phyloP scores from a whole-genome alignment of 768 basidiomycete genomes.

The Paxillus involutus region DNA sequence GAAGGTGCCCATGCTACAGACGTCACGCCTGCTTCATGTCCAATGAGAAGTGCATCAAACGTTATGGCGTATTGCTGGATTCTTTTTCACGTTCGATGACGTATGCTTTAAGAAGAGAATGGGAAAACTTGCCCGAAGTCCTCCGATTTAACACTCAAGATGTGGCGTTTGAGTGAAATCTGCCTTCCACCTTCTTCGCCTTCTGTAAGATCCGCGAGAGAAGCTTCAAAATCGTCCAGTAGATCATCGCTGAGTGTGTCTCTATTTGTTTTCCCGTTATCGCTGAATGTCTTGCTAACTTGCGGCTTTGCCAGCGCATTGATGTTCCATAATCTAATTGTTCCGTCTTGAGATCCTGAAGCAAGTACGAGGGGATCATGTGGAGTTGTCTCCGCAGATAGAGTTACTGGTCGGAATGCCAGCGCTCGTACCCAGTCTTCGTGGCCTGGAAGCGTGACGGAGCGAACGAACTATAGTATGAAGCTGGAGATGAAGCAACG shows the following conservation, averaged over 20 bases:
- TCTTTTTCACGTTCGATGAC: constrained; percentile 27
- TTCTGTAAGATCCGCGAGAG: constrained; percentile 68
- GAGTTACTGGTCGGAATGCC: constrained; percentile 50
- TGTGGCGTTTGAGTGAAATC: constrained; percentile 86
- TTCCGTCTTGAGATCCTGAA: constrained; percentile 93
- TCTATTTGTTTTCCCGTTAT: constrained; percentile 17
- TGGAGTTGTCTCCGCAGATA: constrained; percentile 11
- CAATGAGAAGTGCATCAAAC: constrained; percentile 91
- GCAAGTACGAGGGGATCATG: constrained; percentile 68
- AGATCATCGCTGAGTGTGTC: constrained; percentile 63
- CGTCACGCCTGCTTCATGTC: constrained; percentile 94
- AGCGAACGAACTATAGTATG: constrained; percentile 52
- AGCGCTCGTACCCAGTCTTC: constrained; percentile 94
- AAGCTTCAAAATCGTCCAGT: constrained; percentile 85
- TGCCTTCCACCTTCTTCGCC: constrained; percentile 79
- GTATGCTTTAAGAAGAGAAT: constrained; percentile 23
- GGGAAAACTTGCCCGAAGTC: constrained; percentile 16
- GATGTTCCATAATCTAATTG: constrained; percentile 91
- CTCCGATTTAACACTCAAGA: constrained; percentile 61
- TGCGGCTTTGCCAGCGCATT: constrained; percentile 42
- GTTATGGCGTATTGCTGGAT: constrained; percentile 68
- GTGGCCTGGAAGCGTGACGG: constrained; percentile 72
- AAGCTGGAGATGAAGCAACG: background rate
- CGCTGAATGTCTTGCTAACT: constrained; percentile 7
- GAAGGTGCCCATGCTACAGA: constrained; percentile 80